Evolutionary conservation across 2,329 filamentous ascomycete species (phyloP).

Genomic region (Alternaria metachromatica): DNA sequence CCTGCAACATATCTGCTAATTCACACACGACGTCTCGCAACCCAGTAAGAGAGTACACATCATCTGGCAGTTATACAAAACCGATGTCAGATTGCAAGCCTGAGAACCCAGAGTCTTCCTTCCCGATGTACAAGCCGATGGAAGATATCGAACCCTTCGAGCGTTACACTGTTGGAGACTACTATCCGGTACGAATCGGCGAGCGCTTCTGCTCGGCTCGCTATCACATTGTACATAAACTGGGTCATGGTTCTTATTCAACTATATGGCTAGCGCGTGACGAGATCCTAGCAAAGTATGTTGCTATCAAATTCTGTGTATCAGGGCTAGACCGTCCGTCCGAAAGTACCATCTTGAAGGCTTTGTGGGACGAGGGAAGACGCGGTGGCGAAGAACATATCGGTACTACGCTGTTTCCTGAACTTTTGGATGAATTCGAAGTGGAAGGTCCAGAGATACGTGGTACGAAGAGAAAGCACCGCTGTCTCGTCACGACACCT

Average conservation of each 20-base stretch:
- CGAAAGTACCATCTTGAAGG: conserved; percentile 10
- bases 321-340: conserved; percentile 4
- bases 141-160: conserved; percentile 13
- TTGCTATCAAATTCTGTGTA: conserved; percentile 15
- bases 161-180: background rate
- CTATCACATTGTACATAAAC: background rate
- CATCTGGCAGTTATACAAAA: background rate
- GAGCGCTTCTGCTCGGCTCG: background rate
- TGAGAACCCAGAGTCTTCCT: background rate
- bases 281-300: background rate
- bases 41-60: background rate
- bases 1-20: background rate
- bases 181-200: background rate
- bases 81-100: background rate
- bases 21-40: background rate
- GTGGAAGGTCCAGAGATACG: conserved; percentile 40
- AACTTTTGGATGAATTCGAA: conserved; percentile 37
- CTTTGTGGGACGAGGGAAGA: conserved; percentile 2
- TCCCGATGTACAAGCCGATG: background rate
- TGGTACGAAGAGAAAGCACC: conserved; percentile 27
- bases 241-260: background rate
- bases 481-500: conserved; percentile 47
- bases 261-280: background rate
- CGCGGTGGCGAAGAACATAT: background rate
- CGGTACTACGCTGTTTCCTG: background rate